phyloP scores from a whole-genome alignment of 2,329 filamentous ascomycete species.

The Penicillium thymicola region DNA sequence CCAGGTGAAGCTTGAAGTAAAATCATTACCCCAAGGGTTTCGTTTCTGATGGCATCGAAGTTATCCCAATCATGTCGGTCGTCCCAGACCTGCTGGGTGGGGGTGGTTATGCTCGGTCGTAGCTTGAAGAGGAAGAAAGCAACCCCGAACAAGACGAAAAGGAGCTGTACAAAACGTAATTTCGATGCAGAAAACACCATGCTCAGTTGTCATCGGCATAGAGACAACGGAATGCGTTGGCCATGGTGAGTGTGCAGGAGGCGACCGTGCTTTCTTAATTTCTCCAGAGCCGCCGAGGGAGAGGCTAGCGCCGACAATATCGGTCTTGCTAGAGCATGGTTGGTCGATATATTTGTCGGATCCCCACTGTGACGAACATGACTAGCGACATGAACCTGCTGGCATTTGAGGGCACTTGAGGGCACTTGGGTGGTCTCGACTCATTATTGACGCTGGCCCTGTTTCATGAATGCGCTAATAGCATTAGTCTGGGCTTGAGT shows the following conservation, averaged over 20 bases:
- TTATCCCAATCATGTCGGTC: neutral
- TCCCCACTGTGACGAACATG: neutral
- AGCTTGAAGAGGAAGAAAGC: neutral
- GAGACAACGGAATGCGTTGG: neutral
- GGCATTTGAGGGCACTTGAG: neutral
- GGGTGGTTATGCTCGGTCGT: neutral
- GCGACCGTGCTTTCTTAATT: neutral
- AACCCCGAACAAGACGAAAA: neutral
- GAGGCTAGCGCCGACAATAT: neutral
- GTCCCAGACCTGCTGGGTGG: neutral
- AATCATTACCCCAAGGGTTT: neutral
- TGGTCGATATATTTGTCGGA: neutral
- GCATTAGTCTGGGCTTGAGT: neutral
- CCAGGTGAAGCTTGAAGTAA: neutral
- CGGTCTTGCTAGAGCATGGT: neutral
- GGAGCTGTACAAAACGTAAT: neutral
- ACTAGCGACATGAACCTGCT: neutral
- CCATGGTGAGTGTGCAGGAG: neutral
- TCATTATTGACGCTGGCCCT: neutral
- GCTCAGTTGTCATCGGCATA: neutral
- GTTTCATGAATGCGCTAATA: neutral
- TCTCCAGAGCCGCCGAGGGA: neutral
- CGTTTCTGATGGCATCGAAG: neutral
- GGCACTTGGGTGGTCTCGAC: neutral
- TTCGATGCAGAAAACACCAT: neutral